phyloP scores from a whole-genome alignment of 208 protist genomes.

The Acanthamoeba royreba region DNA sequence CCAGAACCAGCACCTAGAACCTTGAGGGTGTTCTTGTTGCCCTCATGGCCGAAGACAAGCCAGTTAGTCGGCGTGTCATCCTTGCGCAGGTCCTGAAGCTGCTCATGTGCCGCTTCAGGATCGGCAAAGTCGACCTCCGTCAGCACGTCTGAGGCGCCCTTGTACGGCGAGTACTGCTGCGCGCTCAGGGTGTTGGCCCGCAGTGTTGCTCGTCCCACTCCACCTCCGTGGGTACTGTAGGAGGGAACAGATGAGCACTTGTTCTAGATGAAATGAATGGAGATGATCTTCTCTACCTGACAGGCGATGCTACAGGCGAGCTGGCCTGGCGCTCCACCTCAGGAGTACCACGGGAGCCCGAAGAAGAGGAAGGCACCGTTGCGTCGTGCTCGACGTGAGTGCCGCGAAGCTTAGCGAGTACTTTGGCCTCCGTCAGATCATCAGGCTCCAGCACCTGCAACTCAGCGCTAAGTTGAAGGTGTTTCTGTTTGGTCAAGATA shows the following conservation, averaged over 20 bases:
- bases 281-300: too few species aligned
- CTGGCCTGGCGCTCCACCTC: too few species aligned
- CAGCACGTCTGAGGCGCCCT: conserved; percentile 8
- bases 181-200: not conserved
- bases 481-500: too few species aligned
- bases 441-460: conserved; percentile 45
- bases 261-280: too few species aligned
- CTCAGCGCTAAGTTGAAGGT: conserved; percentile 5
- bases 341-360: too few species aligned
- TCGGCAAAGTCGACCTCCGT: not conserved
- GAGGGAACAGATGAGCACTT: too few species aligned
- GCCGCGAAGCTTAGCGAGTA: conserved; percentile 27
- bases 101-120: not conserved
- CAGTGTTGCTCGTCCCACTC: too few species aligned
- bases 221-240: not conserved
- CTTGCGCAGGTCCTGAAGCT: not conserved
- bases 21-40: not conserved
- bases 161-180: not conserved
- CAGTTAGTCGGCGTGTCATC: conserved; percentile 34
- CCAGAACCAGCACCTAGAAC: not conserved
- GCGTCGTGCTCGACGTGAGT: conserved; percentile 16
- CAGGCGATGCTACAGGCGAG: too few species aligned
- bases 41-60: conserved; percentile 39
- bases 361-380: not conserved
- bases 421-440: not conserved